Percentiles rank a stretch among this genome's conserved stretches.
phyloP scores from a whole-genome alignment of 192 early-diverging fungal genomes.

The Radiomyces spectabilis region DNA sequence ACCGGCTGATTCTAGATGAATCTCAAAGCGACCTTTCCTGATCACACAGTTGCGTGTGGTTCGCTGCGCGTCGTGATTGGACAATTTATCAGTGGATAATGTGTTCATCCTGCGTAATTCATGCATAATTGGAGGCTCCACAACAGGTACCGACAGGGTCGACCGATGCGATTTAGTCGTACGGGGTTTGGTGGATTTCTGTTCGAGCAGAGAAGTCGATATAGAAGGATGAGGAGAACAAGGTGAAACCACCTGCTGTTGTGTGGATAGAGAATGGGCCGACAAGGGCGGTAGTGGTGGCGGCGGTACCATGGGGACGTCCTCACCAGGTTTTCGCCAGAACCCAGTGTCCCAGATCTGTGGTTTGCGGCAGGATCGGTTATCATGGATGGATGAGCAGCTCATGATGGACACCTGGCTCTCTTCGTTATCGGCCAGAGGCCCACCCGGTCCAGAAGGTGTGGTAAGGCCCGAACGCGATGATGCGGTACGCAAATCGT shows the following conservation, averaged over 20 bases:
- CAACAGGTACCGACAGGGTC: too few species aligned
- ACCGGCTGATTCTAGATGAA: not conserved
- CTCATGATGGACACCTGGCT: not conserved
- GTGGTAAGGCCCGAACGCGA: not conserved
- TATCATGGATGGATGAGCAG: not conserved
- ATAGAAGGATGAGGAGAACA: not conserved
- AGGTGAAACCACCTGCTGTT: not conserved
- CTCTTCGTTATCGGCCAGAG: not conserved
- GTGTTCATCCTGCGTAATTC: slow-evolving; percentile 3
- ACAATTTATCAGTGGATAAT: not conserved
- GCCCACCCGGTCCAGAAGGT: too few species aligned
- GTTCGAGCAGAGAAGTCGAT: too few species aligned
- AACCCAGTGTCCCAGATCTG: slow-evolving; percentile 20
- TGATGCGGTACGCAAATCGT: not conserved
- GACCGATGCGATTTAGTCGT: too few species aligned
- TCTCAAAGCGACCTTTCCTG: slow-evolving; percentile 14
- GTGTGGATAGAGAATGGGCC: not conserved
- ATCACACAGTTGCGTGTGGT: too few species aligned
- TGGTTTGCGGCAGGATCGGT: not conserved
- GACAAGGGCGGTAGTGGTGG: not conserved
- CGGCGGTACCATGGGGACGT: not conserved
- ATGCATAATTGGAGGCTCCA: slow-evolving; percentile 4
- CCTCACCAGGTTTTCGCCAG: slow-evolving; percentile 9
- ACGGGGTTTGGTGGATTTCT: too few species aligned
- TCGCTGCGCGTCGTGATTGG: not conserved